phyloP scores from a whole-genome alignment of 2,329 filamentous ascomycete genomes.

The Nemania sp. region DNA sequence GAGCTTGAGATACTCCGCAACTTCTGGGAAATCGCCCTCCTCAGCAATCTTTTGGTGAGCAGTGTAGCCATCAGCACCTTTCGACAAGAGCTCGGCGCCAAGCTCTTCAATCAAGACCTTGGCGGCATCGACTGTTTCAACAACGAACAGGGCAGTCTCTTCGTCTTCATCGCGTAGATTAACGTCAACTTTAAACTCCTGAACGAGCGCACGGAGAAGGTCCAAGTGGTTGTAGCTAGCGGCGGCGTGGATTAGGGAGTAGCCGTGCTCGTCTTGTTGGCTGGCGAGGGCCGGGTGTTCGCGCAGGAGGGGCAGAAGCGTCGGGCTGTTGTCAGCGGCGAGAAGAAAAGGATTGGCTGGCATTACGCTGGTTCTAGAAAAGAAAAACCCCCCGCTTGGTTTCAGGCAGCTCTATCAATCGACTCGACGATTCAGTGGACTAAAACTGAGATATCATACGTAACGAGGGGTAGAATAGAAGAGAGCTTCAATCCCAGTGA shows the following conservation, averaged over 20 bases:
- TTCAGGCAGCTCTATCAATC: too few species aligned
- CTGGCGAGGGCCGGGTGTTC: slow-evolving; percentile 76
- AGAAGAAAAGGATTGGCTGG: slow-evolving; percentile 69
- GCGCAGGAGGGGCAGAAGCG: slow-evolving; percentile 74
- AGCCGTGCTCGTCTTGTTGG: slow-evolving; percentile 85
- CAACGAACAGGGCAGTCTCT: slow-evolving; percentile 94
- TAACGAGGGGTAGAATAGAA: too few species aligned
- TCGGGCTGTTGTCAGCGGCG: slow-evolving; percentile 78
- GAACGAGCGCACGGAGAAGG: slow-evolving; percentile 74
- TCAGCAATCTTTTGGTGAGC: slow-evolving; percentile 78
- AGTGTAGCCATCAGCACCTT: slow-evolving; percentile 75
- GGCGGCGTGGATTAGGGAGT: slow-evolving; percentile 90
- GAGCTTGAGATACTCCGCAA: slow-evolving; percentile 69
- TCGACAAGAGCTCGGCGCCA: slow-evolving; percentile 65
- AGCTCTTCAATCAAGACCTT: slow-evolving; percentile 82
- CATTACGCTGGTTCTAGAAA: slow-evolving; percentile 41
- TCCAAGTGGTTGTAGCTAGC: slow-evolving; percentile 88
- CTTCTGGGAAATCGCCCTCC: slow-evolving; percentile 76
- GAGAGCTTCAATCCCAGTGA: too few species aligned
- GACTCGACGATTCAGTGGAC: too few species aligned
- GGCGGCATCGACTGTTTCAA: slow-evolving; percentile 79
- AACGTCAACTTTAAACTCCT: slow-evolving; percentile 75
- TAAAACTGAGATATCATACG: too few species aligned
- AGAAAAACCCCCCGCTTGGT: too few species aligned
- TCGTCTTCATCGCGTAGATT: slow-evolving; percentile 87